Evolutionary conservation across 306 rosid genomes (phyloP), one percentile per base, ranked within the genome.

Genomic region (Rosa chinensis): DNA sequence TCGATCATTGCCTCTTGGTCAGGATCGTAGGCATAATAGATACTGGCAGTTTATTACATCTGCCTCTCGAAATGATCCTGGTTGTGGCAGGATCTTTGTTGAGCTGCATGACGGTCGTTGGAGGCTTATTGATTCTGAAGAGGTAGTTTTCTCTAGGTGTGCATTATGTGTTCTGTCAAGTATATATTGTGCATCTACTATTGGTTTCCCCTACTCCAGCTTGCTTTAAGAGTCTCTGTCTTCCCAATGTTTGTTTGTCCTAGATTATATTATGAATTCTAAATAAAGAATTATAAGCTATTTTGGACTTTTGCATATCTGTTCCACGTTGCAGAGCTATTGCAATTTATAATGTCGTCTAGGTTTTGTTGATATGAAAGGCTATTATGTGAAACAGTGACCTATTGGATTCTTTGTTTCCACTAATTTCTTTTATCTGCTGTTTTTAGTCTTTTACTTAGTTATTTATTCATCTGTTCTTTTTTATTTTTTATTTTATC

Each of bases 51-150:
- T 92, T 76, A 73, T 72, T 79, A 67, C 92, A 53, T 90, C 90
- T 85, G 72, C 87, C 78, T 88, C 94, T 78, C 92, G 50, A 53
- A 89, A 84, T 81, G 97, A 92, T 81, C 97, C 96, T 20, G 95
- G 96, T 77, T 86, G 90, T 85, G 92, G 93, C 53, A 88, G 97
- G 89, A 88, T 92, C 52, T 92, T 92, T 80, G 88, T 92, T 84
- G 96, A 92, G 85, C 78, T 88, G 78, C 83, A 79, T 47, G 92
- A 82, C 25, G 90, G 96, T 76, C 73, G 69, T 48, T 92, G 97
- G 97, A 86, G 89, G 85, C 84, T 92, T 77, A 85, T 92, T 79
- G 96, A 92, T 82, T 86, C 96, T 78, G 90, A 83, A 79, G 88
- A 90, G 93, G 97, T 92, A 87, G 45, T 61, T 13, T 82, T 58